Evolutionary conservation across 1,139 yeast species (phyloP).

Genomic region (Suhomyces atakaporum): DNA sequence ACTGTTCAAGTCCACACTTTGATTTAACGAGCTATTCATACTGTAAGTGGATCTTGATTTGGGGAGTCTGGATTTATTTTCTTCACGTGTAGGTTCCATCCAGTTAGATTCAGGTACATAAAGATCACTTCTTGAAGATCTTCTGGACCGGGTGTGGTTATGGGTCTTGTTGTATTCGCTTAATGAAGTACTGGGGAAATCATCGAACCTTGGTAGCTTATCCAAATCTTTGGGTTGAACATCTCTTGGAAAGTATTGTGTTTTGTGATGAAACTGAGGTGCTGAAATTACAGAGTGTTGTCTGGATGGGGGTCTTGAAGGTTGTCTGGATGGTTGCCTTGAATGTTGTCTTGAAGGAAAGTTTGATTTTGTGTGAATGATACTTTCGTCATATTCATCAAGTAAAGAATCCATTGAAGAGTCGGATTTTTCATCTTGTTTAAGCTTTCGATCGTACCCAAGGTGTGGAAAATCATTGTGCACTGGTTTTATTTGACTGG

Average conservation of each 20-base stretch:
- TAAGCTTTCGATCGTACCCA: constrained; percentile 1
- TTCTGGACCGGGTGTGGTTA: constrained; percentile 28
- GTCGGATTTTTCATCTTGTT: constrained; percentile 29
- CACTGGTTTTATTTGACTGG: neutral
- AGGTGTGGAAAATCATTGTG: neutral
- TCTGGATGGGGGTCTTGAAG: constrained; percentile 32
- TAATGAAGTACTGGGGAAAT: constrained; percentile 39
- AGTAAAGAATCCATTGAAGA: constrained; percentile 55
- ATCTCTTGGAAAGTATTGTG: constrained; percentile 8
- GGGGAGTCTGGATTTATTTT: constrained; percentile 13
- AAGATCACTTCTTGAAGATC: constrained; percentile 46
- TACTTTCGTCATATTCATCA: constrained; percentile 52
- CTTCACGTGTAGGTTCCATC: constrained; percentile 40
- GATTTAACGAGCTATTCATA: constrained; percentile 18
- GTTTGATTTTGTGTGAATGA: constrained; percentile 26
- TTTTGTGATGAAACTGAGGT: constrained; percentile 15
- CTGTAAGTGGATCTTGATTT: constrained; percentile 35
- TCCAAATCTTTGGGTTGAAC: constrained; percentile 9
- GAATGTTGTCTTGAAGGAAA: constrained; percentile 29
- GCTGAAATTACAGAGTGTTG: constrained; percentile 29
- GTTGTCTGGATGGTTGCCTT: constrained; percentile 28
- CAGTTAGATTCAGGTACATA: constrained; percentile 45
- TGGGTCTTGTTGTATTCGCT: constrained; percentile 38
- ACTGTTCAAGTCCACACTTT: constrained; percentile 24
- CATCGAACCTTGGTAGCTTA: constrained; percentile 17